Evolutionary conservation across 2,329 filamentous ascomycete genomes (phyloP), one percentile per base, ranked within the genome.

Genomic region (Bipolaris oryzae): DNA sequence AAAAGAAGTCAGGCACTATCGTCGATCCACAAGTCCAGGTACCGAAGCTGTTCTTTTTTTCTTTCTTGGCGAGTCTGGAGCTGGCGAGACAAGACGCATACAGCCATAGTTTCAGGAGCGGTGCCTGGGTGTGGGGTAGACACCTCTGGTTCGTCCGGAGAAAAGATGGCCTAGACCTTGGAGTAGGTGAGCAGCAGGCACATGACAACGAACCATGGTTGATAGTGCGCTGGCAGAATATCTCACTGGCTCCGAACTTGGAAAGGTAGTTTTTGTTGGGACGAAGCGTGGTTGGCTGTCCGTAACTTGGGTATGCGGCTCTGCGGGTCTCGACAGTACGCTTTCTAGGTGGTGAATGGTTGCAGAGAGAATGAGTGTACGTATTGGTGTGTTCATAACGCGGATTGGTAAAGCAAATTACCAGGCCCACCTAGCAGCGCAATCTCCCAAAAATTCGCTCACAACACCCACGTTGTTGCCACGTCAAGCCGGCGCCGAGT

Each of bases 61-160:
- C 31, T 45, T 55, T 50, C 51, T 62, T n/a, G 10, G 34, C 15
- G 62, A 53, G 48, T 50, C 33, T 49, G 33, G 50, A 57, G 57
- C 50, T 55, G 55, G 57, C 53, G 55, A 45, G 42, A 43, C 13
- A 43, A 38, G 42, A 28, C 11, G 46, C 37, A 42, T 7, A 25
- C 39, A 25, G 23, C 21, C 37, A 33, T 49, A 23, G 58, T 63
- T 63, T 65, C 60, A 62, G 56, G 51, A 42, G 28, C 13, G 43
- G 25, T 48, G 33, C 35, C 48, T 55, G 51, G 49, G 58, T 54
- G 60, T 58, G 58, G 55, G 51, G 53, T 50, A 35, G 46, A 31
- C 39, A 54, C 49, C 56, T 49, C 45, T 61, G 52, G 60, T 61
- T 64, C 57, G 62, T 57, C 56, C 47, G 60, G 57, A 52, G 51